Percentiles rank a stretch among this genome's conserved stretches.
Conservation (phyloP, 148 eudicot genomes). For the Talinum fruticosum region DNA sequence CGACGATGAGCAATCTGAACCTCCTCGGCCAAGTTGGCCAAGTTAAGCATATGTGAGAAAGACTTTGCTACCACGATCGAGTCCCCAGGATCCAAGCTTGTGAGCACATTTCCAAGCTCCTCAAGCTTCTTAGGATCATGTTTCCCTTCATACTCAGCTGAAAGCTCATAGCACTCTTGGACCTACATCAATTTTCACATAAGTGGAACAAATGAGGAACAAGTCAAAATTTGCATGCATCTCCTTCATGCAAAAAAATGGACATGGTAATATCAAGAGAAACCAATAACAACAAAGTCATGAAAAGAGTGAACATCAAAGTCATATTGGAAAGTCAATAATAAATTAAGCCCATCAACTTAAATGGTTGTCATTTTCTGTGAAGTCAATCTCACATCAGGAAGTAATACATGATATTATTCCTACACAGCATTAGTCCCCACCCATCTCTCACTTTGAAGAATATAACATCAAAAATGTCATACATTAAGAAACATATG, state of each 20-base stretch:
- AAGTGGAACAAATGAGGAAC: background rate
- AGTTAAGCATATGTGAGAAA: slow-evolving; percentile 94
- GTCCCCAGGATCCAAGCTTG: slow-evolving; percentile 91
- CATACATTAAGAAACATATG: background rate
- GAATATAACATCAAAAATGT: background rate
- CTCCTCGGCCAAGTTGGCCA: slow-evolving; percentile 92
- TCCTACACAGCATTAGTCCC: background rate
- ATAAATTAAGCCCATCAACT: background rate
- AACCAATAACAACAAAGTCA: background rate
- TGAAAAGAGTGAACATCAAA: background rate
- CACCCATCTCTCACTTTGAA: background rate
- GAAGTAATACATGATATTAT: background rate
- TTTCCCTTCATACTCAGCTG: slow-evolving; percentile 91
- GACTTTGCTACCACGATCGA: slow-evolving; percentile 89
- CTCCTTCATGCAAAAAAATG: background rate
- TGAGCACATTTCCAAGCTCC: slow-evolving; percentile 82
- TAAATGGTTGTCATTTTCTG: background rate
- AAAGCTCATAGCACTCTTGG: slow-evolving; percentile 93
- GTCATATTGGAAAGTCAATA: background rate
- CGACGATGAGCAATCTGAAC: slow-evolving; percentile 90
- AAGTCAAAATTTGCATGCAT: background rate
- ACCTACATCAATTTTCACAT: slow-evolving; percentile 45
- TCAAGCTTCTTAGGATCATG: slow-evolving; percentile 73
- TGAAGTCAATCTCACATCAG: background rate
- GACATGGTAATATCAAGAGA: background rate